Evolutionary conservation across 495 filamentous ascomycete genomes (phyloP).

Genomic region (Hypoxylon fragiforme): DNA sequence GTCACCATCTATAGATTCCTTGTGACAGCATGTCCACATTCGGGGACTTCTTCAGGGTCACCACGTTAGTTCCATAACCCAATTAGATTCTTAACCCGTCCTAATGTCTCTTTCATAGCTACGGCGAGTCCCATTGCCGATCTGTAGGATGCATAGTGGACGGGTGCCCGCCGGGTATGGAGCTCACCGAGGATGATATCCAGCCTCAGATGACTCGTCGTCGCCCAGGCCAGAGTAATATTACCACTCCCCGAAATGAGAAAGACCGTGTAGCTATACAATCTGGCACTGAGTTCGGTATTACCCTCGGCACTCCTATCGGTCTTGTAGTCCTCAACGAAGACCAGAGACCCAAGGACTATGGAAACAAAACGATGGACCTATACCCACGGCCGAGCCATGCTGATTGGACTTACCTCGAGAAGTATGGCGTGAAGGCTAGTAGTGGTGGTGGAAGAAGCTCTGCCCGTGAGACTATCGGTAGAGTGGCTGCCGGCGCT

Average conservation of each 20-base stretch:
- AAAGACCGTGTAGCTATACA: constrained; percentile 92
- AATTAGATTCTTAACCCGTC: constrained; percentile 3
- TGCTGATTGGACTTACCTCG: constrained; percentile 94
- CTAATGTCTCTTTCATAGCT: constrained; percentile 52
- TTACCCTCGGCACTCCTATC: constrained; percentile 93
- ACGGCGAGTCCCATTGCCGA: constrained; percentile 87
- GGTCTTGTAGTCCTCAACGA: constrained; percentile 86
- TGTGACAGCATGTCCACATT: constrained; percentile 79
- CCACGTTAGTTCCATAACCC: constrained; percentile 64
- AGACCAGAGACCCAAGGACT: constrained; percentile 94
- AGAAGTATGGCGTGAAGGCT: constrained; percentile 97
- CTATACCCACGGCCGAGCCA: constrained; percentile 88
- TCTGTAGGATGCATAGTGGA: constrained; percentile 92
- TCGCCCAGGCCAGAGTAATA: constrained; percentile 84
- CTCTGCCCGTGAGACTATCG: constrained; percentile 91
- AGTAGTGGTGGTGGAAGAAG: constrained; percentile 90
- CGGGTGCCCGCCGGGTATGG: constrained; percentile 85
- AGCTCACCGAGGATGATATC: constrained; percentile 85
- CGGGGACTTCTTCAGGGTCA: constrained; percentile 80
- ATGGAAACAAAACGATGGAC: constrained; percentile 89
- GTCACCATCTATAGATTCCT: background rate
- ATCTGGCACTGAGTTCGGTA: constrained; percentile 88
- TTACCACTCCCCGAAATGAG: constrained; percentile 92
- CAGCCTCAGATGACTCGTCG: constrained; percentile 93
- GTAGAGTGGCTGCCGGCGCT: constrained; percentile 90